Percentiles rank a stretch among this genome's conserved stretches.
phyloP scores from a whole-genome alignment of 805 yeast species.

The Spathaspora boniae region DNA sequence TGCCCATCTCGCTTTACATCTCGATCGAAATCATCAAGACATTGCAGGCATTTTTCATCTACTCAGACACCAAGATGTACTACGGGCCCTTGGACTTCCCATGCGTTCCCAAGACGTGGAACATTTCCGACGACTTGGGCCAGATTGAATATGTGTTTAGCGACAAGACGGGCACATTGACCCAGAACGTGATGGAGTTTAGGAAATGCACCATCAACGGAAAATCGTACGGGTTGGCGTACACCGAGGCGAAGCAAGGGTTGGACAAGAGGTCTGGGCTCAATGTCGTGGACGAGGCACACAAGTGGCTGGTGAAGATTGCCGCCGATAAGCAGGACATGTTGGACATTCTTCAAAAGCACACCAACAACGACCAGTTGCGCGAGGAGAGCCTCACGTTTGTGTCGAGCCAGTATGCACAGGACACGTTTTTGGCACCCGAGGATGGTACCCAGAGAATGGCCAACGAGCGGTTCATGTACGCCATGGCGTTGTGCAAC shows the following conservation, averaged over 20 bases:
- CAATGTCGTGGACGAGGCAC: slow-evolving; percentile 50
- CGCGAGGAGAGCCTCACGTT: slow-evolving; percentile 54
- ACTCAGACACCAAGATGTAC: slow-evolving; percentile 66
- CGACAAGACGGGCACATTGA: slow-evolving; percentile 81
- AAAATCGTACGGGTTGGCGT: slow-evolving; percentile 66
- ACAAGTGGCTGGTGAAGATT: slow-evolving; percentile 39
- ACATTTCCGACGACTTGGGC: slow-evolving; percentile 78
- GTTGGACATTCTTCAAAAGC: slow-evolving; percentile 39
- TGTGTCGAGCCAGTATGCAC: slow-evolving; percentile 54
- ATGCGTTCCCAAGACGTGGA: slow-evolving; percentile 80
- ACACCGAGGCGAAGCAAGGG: slow-evolving; percentile 77
- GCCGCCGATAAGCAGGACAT: slow-evolving; percentile 42
- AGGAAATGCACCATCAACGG: slow-evolving; percentile 71
- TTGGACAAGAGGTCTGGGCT: slow-evolving; percentile 62
- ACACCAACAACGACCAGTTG: slow-evolving; percentile 44
- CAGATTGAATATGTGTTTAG: slow-evolving; percentile 80
- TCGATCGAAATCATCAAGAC: slow-evolving; percentile 79
- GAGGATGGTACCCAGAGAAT: slow-evolving; percentile 30
- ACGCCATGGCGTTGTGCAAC: slow-evolving; percentile 69
- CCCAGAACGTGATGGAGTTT: slow-evolving; percentile 83
- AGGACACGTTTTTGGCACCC: slow-evolving; percentile 45
- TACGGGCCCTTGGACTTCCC: slow-evolving; percentile 68
- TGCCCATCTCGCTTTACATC: slow-evolving; percentile 76
- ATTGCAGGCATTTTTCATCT: slow-evolving; percentile 71
- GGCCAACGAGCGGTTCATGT: slow-evolving; percentile 57